Conservation (phyloP, 441 rosid genomes). For the Geranium incanum region DNA sequence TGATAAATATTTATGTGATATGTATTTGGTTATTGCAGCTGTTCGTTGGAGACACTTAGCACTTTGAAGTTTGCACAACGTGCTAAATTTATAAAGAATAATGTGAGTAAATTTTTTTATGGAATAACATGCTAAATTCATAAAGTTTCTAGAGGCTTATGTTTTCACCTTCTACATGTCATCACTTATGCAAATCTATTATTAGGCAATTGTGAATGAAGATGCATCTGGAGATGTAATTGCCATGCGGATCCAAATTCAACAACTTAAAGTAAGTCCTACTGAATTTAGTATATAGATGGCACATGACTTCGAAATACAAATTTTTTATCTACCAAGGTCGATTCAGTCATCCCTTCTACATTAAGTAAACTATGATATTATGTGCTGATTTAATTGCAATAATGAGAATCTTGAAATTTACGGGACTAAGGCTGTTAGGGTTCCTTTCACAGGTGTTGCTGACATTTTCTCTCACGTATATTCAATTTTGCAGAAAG, state of each 20-base stretch:
- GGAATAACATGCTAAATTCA: not conserved
- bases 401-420: not conserved
- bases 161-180: not conserved
- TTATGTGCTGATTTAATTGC: not conserved
- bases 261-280: slow-evolving; percentile 71
- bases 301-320: not conserved
- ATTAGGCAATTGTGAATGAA: slow-evolving; percentile 87
- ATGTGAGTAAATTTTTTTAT: slow-evolving; percentile 39
- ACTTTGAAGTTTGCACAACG: slow-evolving; percentile 99
- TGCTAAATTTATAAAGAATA: slow-evolving; percentile 92
- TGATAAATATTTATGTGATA: slow-evolving; percentile 13
- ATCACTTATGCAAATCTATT: slow-evolving; percentile 11
- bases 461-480: slow-evolving; percentile 2
- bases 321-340: not conserved
- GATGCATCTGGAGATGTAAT: slow-evolving; percentile 97
- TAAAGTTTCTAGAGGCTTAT: not conserved
- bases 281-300: not conserved
- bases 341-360: not conserved
- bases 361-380: not conserved
- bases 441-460: not conserved
- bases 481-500: slow-evolving; percentile 51
- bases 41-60: slow-evolving; percentile 89
- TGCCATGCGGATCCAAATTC: slow-evolving; percentile 91
- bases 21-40: slow-evolving; percentile 40
- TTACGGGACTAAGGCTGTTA: not conserved